Base-by-base conservation (phyloP, 2,329 filamentous ascomycete genomes). In the Zasmidium citrigriseum region DNA sequence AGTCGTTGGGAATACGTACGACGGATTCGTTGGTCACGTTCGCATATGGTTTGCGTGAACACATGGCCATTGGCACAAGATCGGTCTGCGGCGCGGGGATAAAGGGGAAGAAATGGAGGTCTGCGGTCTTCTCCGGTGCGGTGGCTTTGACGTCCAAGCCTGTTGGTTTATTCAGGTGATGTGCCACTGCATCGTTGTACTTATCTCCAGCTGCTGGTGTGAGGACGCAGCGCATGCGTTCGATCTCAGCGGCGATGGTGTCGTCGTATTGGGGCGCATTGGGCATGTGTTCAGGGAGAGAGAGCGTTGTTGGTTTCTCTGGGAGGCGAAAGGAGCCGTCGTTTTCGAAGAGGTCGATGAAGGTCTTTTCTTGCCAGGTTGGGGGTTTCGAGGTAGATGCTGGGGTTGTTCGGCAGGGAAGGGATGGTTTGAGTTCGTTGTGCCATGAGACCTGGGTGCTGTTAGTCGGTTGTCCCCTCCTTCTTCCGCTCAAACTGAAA, bases 371-470 rank as follows among this genome's bases (percentile, higher is more conserved):
- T 5, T 71, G 61, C 34, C 73, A 75, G 0, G 69, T 70, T 7
- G 71, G 68, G 2, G 71, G 60, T 4, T 65, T 73, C 1, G 70
- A 72, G 12, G 69, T 62, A 2, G 73, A 72, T 2, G 84, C 84
- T 0, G 84, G 82, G 1, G 74, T 77, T n/a, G 76, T 72, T 16
- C 82, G 72, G 53, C 77, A 82, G 3, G 87, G 87, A 5, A 89
- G 70, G 0, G 83, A 78, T 1, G 87, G 86, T 0, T 85, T 75
- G 0, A 91, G 69, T 1, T 76, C 74, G 59, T 86, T 86, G 62
- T 87, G 79, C 89, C 89, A 93, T 0, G 86, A 88, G 7, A 92
- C 80, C 52, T 46, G n/a, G n/a, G n/a, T n/a, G n/a, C n/a, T n/a
- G n/a, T n/a, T n/a, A n/a, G n/a, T n/a, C n/a, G n/a, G n/a, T n/a